phyloP scores from a whole-genome alignment of 2,329 filamentous ascomycete species.

The Clonostachys rosea region DNA sequence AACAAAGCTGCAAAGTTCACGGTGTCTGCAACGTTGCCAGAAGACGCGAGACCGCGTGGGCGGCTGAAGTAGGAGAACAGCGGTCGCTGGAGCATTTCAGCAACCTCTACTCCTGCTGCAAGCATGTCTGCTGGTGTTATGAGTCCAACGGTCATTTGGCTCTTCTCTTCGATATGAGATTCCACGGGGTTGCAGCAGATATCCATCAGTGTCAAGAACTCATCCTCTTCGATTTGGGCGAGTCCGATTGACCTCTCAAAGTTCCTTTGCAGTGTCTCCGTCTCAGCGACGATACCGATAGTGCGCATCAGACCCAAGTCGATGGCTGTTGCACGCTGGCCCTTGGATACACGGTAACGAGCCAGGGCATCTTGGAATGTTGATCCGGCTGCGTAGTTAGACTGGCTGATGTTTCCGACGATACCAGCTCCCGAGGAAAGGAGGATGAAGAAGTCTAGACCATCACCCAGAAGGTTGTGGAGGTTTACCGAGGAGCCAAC shows the following conservation, averaged over 20 bases:
- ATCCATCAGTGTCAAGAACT: conserved; percentile 2
- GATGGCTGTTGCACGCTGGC: conserved; percentile 1
- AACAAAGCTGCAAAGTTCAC: background rate
- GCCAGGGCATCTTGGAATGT: conserved; percentile 19
- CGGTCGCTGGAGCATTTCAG: background rate
- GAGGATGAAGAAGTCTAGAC: conserved; percentile 22
- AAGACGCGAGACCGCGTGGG: background rate
- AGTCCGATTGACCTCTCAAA: background rate
- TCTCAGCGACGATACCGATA: conserved; percentile 8
- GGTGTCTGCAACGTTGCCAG: background rate
- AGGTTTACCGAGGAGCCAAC: conserved; percentile 18
- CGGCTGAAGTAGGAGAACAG: background rate
- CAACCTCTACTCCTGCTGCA: background rate
- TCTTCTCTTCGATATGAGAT: background rate
- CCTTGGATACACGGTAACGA: background rate
- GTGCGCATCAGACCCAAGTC: conserved; percentile 12
- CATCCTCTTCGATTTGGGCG: conserved; percentile 3
- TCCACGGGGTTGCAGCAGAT: background rate
- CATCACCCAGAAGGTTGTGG: conserved; percentile 15
- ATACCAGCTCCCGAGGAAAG: conserved; percentile 17
- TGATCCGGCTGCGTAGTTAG: conserved; percentile 35
- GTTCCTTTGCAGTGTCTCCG: background rate
- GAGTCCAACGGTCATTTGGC: background rate
- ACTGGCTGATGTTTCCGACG: conserved; percentile 21
- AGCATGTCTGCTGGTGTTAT: background rate